A percentile compares a stretch with the other conserved stretches of the same genome.
phyloP scores from a whole-genome alignment of 139 green algal genomes.

The Tetradesmus lagerheimii region DNA sequence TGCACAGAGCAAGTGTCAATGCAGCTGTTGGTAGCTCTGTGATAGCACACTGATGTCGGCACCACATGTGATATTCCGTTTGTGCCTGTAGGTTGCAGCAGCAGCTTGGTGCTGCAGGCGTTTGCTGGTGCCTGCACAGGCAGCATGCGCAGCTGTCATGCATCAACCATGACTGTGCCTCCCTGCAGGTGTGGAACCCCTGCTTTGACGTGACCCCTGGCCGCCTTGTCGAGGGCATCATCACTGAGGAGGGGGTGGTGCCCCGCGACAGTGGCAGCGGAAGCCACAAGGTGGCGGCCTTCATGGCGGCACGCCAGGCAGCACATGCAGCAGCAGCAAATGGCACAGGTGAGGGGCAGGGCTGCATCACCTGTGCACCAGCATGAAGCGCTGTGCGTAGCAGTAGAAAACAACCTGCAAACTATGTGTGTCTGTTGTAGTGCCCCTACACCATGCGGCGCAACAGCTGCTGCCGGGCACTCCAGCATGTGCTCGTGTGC shows the following conservation, averaged over 20 bases:
- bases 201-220: constrained; percentile 95
- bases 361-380: background rate
- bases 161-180: too few species aligned
- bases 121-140: too few species aligned
- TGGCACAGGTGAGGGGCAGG: background rate
- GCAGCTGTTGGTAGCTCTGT: background rate
- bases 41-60: background rate
- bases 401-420: too few species aligned
- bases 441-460: too few species aligned
- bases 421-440: too few species aligned
- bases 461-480: too few species aligned
- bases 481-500: constrained; percentile 50
- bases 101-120: background rate
- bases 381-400: background rate
- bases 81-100: background rate
- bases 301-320: constrained; percentile 20
- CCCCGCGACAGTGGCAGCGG: constrained; percentile 42
- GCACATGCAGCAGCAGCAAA: constrained; percentile 18
- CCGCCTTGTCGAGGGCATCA: constrained; percentile 91
- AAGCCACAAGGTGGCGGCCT: constrained; percentile 41
- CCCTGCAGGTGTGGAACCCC: constrained; percentile 90
- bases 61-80: too few species aligned
- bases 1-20: background rate
- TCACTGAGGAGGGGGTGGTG: constrained; percentile 93
- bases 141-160: too few species aligned